Evolutionary conservation across 495 filamentous ascomycete species (phyloP).

Genomic region (Saxophila tyrrhenica): DNA sequence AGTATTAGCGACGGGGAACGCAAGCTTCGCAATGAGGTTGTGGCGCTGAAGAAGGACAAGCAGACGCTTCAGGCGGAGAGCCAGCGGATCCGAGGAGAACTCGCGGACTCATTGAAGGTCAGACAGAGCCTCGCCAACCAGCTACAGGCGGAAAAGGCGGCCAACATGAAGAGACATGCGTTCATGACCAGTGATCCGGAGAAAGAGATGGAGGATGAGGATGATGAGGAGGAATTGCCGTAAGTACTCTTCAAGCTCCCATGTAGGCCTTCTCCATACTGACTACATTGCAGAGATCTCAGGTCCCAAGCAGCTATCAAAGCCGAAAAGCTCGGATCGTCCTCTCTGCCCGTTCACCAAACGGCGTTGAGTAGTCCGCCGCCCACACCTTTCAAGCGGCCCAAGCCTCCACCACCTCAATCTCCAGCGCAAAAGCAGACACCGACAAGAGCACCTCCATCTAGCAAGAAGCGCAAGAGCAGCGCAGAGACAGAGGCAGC

Average conservation of each 20-base stretch:
- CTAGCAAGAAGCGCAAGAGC: conserved; percentile 1
- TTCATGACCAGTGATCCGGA: not conserved
- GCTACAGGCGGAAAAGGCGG: not conserved
- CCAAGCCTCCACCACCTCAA: not conserved
- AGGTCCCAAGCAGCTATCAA: not conserved
- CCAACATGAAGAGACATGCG: not conserved
- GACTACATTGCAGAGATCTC: too few species aligned
- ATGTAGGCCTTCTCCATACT: too few species aligned
- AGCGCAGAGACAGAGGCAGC: not conserved
- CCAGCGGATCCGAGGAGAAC: not conserved
- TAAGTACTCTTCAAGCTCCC: not conserved
- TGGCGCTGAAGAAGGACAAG: not conserved
- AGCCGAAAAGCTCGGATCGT: too few species aligned
- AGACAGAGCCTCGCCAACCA: not conserved
- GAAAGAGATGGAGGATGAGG: not conserved
- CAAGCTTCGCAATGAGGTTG: not conserved
- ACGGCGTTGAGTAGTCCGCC: too few species aligned
- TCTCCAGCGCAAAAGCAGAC: not conserved
- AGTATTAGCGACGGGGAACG: not conserved
- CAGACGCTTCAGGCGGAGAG: not conserved
- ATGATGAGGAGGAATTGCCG: not conserved
- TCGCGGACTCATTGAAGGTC: not conserved
- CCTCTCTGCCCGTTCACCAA: too few species aligned
- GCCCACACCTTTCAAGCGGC: not conserved
- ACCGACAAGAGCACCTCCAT: not conserved